phyloP scores from a whole-genome alignment of 108 stramenopile species.

The Schizochytrium sp. region DNA sequence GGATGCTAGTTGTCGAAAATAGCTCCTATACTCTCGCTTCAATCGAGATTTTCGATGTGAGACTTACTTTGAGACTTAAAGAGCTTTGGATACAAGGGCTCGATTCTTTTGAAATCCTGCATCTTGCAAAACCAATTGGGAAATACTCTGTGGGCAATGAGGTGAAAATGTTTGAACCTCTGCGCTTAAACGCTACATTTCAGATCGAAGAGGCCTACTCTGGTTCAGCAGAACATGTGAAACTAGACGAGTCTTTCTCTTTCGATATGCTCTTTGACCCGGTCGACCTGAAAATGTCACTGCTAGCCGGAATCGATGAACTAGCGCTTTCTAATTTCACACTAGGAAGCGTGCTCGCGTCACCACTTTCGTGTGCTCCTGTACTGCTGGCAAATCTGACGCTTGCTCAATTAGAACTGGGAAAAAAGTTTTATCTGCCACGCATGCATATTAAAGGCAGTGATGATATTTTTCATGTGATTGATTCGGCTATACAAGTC shows the following conservation, averaged over 20 bases:
- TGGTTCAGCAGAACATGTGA: conserved; percentile 6
- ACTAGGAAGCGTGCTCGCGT: not conserved
- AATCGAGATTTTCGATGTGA: not conserved
- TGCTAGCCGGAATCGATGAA: conserved; percentile 8
- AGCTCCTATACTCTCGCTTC: not conserved
- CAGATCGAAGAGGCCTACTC: not conserved
- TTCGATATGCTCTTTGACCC: not conserved
- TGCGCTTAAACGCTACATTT: not conserved
- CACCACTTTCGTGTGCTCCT: not conserved
- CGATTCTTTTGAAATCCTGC: not conserved
- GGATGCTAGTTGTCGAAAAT: not conserved
- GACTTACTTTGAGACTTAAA: not conserved
- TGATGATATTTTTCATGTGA: not conserved
- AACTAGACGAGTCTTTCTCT: conserved; percentile 7
- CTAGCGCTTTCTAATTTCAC: conserved; percentile 18
- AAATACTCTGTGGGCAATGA: not conserved
- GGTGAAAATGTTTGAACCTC: not conserved
- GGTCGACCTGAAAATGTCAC: not conserved
- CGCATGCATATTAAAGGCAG: not conserved
- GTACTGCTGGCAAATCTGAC: not conserved
- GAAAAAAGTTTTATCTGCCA: not conserved
- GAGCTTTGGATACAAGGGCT: conserved; percentile 24
- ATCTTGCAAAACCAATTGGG: not conserved
- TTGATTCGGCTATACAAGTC: not conserved
- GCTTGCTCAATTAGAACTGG: not conserved